Conservation (phyloP, 2,329 filamentous ascomycete genomes). For the Hymenoscyphus fraxineus region DNA sequence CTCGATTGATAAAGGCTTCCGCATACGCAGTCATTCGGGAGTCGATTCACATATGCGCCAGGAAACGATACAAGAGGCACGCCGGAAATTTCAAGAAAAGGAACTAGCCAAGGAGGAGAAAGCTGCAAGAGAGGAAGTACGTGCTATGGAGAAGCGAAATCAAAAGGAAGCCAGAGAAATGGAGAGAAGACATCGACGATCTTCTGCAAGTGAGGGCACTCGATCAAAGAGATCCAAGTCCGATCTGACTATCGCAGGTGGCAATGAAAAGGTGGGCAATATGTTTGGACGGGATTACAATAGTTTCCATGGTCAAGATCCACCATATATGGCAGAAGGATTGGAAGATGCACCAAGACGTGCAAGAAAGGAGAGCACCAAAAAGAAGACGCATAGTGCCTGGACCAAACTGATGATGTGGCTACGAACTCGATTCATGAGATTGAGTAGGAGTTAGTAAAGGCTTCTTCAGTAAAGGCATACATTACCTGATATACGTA, state of each 20-base stretch:
- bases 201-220: slow-evolving; percentile 39
- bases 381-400: slow-evolving; percentile 57
- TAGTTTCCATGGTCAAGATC: slow-evolving; percentile 12
- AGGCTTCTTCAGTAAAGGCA: neutral
- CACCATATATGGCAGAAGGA: slow-evolving; percentile 10
- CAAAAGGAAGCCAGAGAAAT: slow-evolving; percentile 51
- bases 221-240: slow-evolving; percentile 40
- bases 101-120: slow-evolving; percentile 61
- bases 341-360: slow-evolving; percentile 7
- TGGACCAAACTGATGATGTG: slow-evolving; percentile 64
- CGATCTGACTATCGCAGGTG: slow-evolving; percentile 24
- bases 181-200: slow-evolving; percentile 39
- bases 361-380: slow-evolving; percentile 32
- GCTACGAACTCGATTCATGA: slow-evolving; percentile 55
- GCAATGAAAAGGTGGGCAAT: slow-evolving; percentile 26
- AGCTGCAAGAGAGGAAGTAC: slow-evolving; percentile 55
- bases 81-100: slow-evolving; percentile 60
- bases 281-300: slow-evolving; percentile 25
- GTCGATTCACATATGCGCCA: slow-evolving; percentile 51
- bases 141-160: slow-evolving; percentile 55
- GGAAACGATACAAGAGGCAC: slow-evolving; percentile 57
- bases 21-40: slow-evolving; percentile 58
- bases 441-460: slow-evolving; percentile 29
- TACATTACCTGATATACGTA: neutral
- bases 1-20: slow-evolving; percentile 57